phyloP scores from a whole-genome alignment of 495 filamentous ascomycete genomes.

The Talaromyces thailandensis region DNA sequence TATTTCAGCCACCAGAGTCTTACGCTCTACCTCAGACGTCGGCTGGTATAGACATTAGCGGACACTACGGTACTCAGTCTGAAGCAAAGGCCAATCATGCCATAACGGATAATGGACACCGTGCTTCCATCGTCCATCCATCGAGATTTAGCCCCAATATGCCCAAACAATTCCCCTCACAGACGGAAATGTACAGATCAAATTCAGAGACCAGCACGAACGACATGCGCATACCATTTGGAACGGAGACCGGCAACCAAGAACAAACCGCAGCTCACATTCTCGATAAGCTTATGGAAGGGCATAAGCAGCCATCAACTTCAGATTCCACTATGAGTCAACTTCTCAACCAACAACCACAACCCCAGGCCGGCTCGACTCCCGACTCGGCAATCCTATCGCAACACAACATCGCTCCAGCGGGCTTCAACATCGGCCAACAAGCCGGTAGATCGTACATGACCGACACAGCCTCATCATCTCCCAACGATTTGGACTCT shows the following conservation, averaged over 20 bases:
- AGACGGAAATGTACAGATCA: background rate
- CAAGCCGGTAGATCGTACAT: background rate
- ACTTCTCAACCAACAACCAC: background rate
- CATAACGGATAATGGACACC: background rate
- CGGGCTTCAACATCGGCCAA: background rate
- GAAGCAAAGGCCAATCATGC: background rate
- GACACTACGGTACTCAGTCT: background rate
- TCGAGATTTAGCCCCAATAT: background rate
- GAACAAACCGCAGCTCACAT: slow-evolving; percentile 2
- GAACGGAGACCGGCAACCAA: background rate
- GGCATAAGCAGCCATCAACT: background rate
- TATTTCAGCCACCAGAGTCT: background rate
- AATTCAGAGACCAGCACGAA: background rate
- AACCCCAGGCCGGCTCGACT: background rate
- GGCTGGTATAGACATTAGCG: background rate
- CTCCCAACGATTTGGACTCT: slow-evolving; percentile 40
- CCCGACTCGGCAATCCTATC: background rate
- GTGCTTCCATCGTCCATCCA: background rate
- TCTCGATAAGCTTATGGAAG: background rate
- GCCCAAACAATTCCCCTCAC: background rate
- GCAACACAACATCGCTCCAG: background rate
- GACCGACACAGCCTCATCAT: slow-evolving; percentile 1
- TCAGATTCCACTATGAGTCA: background rate
- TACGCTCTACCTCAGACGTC: background rate
- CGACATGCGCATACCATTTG: background rate